Percentiles rank a stretch among this genome's conserved stretches.
Evolutionary conservation across 192 early-diverging fungal species (phyloP).

Genomic region (Kickxella alabastrina): DNA sequence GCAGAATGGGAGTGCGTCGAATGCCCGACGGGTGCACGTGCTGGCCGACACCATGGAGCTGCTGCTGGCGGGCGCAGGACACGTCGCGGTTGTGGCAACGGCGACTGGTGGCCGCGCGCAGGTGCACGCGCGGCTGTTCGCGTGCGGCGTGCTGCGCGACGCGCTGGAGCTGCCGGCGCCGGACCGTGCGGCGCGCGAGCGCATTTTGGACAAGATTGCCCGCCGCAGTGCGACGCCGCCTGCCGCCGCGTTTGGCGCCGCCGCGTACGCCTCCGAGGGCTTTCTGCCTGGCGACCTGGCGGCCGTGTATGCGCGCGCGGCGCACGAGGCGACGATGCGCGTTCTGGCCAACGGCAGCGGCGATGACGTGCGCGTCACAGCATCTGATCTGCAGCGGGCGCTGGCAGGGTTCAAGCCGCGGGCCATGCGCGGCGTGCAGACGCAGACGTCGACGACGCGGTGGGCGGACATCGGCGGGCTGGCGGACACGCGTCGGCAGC

Average conservation of each 20-base stretch:
- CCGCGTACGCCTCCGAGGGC: constrained; percentile 82
- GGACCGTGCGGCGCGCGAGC: constrained; percentile 27
- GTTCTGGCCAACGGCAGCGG: constrained; percentile 45
- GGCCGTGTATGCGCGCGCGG: constrained; percentile 70
- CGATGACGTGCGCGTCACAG: constrained; percentile 43
- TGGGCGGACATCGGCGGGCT: constrained; percentile 93
- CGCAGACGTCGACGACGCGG: constrained; percentile 67
- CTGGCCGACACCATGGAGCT: constrained; percentile 17
- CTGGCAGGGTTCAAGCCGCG: constrained; percentile 75
- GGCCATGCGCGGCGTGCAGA: constrained; percentile 72
- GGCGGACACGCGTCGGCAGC: constrained; percentile 68
- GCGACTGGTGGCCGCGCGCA: constrained; percentile 19
- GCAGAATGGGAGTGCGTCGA: constrained; percentile 11
- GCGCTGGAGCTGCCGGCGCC: constrained; percentile 31
- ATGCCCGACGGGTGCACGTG: constrained; percentile 8
- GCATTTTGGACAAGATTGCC: constrained; percentile 73
- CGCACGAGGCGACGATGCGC: constrained; percentile 75
- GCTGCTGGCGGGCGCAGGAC: constrained; percentile 3
- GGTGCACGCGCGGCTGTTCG: constrained; percentile 29
- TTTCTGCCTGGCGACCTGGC: constrained; percentile 79
- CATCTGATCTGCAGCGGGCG: constrained; percentile 70
- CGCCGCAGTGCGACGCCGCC: constrained; percentile 51
- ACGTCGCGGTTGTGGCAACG: constrained; percentile 34
- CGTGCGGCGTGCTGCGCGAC: constrained; percentile 13
- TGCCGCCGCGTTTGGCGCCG: constrained; percentile 60